These are phyloP conservation scores for Solanum clarkiae DNA, from an alignment of 257 asterid species.

Conservation along the genomic window DNA sequence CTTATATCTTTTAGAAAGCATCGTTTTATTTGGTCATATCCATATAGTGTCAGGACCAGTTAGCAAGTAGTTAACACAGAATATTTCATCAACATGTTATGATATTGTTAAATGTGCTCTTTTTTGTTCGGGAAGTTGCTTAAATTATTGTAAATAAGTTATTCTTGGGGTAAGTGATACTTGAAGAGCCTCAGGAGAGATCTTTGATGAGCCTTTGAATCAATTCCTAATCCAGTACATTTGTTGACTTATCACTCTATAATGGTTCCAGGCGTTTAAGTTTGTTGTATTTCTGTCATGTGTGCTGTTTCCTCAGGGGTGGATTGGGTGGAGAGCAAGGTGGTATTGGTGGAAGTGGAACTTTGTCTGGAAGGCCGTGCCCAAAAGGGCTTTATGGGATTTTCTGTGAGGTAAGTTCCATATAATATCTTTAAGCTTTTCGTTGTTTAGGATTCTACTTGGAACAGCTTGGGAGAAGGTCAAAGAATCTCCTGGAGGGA, in stretches of 20 bases:
- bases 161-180: neutral
- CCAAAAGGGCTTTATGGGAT: conserved; percentile 92
- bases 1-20: neutral
- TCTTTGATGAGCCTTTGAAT: neutral
- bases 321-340: conserved; percentile 71
- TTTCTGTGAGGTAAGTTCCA: conserved; percentile 59
- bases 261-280: neutral
- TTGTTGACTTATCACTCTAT: neutral
- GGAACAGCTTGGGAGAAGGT: neutral
- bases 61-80: neutral
- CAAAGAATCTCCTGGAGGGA: neutral
- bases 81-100: neutral
- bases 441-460: neutral
- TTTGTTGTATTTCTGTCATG: neutral
- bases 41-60: neutral
- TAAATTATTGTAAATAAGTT: neutral
- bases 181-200: neutral
- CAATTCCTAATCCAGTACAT: neutral
- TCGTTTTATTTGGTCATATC: neutral
- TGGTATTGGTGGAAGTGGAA: conserved; percentile 69
- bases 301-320: conserved; percentile 45
- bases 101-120: neutral
- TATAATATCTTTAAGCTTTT: neutral
- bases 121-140: neutral
- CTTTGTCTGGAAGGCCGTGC: conserved; percentile 87